Base-by-base conservation (phyloP, 1,284 basidiomycete genomes). In the Trametes pubescens region DNA sequence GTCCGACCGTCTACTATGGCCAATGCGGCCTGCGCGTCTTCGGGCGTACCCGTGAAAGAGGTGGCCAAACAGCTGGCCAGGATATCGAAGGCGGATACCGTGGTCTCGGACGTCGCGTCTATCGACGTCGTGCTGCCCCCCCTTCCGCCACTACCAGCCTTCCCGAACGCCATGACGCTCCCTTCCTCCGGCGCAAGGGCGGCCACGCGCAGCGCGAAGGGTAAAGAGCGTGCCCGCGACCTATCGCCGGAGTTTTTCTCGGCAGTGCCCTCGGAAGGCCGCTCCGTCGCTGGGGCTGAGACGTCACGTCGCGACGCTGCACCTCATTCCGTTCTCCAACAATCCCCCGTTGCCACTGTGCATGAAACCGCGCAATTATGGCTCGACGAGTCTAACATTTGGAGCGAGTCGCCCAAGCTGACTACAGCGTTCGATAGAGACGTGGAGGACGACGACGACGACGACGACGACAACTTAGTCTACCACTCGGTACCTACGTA, bases 31-130 rank as follows among this genome's bases (percentile, higher is more conserved):
- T 49, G 21, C 10, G 22, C 46, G n/a, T 22, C 59, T 14, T 44
- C 59, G 2, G 21, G 24, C 0, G 13, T 26, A 24, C 51, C 59
- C n/a, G 6, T 61, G 24, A 46, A 47, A 34, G 59, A 55, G 29
- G 59, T 55, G n/a, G 29, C 53, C 0, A 34, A n/a, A 26, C 52
- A 44, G 24, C 59, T 43, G 0, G 46, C 47, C 8, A 26, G 59
- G n/a, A 18, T 61, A 13, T 61, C 59, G 46, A 61, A 56, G 52
- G 53, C 59, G 14, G 59, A 61, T 14, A 61, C 59, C 7, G 53
- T 61, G 13, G 9, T 61, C 18, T 61, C 59, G 26, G 18, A 47
- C 1, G 59, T n/a, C 34, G 59, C 35, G 38, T 55, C 59, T 34
- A 44, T 61, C 26, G 24, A 37, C 26, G 9, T 43, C 18, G n/a